Evolutionary conservation across 2,329 filamentous ascomycete genomes (phyloP), one percentile per base, ranked within the genome.

Genomic region (Botrytis pseudocinerea): DNA sequence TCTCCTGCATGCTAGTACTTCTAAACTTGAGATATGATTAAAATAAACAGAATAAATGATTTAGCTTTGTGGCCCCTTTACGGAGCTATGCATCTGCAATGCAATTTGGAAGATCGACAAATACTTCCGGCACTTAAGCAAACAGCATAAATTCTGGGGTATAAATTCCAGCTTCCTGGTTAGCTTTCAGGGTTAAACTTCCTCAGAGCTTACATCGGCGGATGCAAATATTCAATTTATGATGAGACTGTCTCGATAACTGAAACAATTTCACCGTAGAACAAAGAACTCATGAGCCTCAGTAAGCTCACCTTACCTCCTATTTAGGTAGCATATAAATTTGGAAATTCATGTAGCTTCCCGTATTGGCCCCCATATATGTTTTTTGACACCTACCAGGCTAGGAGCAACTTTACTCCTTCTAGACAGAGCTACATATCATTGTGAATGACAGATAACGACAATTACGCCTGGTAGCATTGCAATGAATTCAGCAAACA

Each of bases 401-500:
- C 35, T 65, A 70, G 62, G 71, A 71, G 68, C 51, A 73, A 65
- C 72, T 74, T 76, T 76, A 62, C 76, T 76, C 71, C 73, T 78
- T 78, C 73, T 42, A 73, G 74, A 62, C n/a, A 69, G 48, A 75
- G 65, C 66, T 70, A 75, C 73, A 75, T 68, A 74, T 74, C 63
- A 61, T 62, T 46, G 32, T 59, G 42, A 44, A 72, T 78, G 78
- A 78, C 78, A 80, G 75, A 74, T 75, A 75, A 77, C 71, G 73
- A 76, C 38, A 42, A 61, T 48, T 57, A 54, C 66, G 70, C 71
- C 22, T 75, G 70, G 73, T 75, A 71, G 71, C 72, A 77, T 75
- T 40, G 35, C 38, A 75, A 75, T 44, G 72, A 61, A 42, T 25
- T 69, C 51, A 78, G 74, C 76, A 79, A 80, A 79, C 78, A 79